Evolutionary conservation across 441 rosid genomes (phyloP), one percentile per base, ranked within the genome.

Genomic region (Aleurites moluccanus): DNA sequence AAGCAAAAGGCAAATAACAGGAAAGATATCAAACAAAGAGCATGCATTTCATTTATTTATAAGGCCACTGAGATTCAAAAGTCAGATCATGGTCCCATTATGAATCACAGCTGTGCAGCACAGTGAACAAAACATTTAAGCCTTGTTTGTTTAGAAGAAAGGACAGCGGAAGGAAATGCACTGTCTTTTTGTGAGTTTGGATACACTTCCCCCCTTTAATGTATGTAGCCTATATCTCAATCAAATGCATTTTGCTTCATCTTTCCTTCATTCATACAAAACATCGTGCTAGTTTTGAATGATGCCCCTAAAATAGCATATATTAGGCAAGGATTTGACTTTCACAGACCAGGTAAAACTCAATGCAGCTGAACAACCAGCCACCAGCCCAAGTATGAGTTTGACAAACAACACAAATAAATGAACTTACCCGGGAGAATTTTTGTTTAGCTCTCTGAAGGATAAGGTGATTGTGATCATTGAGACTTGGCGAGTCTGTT

Each of bases 401-500:
- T 25, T 38, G 20, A 25, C 8, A 23, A 63, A 53, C 1, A 67
- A 23, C 21, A 68, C 16, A 0, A 50, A 70, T 28, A 44, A 60
- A 49, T n/a, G 6, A 77, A 70, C 91, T 80, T 88, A 92, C 97
- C 99, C 99, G 52, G 95, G 87, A 75, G 94, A 91, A 72, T 80
- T 73, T 61, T 61, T 82, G 79, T 93, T 84, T n/a, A 91, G 91
- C 82, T 92, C 95, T 77, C 45, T 76, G 33, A 86, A 69, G 1
- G 99, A 96, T 75, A 96, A 88, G 50, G 96, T 90, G 75, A 95
- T 85, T 62, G 99, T 86, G 73, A 95, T 91, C 98, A 93, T 87
- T 47, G 97, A 95, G 78, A 95, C 99, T 73, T 89, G 92, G 55
- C 98, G 92, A 70, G 95, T 91, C 90, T 87, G 86, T 84, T 95